These are phyloP conservation scores for Decorospora gaudefroyi DNA, from an alignment of 2,329 filamentous ascomycete species.

Conservation along the genomic window DNA sequence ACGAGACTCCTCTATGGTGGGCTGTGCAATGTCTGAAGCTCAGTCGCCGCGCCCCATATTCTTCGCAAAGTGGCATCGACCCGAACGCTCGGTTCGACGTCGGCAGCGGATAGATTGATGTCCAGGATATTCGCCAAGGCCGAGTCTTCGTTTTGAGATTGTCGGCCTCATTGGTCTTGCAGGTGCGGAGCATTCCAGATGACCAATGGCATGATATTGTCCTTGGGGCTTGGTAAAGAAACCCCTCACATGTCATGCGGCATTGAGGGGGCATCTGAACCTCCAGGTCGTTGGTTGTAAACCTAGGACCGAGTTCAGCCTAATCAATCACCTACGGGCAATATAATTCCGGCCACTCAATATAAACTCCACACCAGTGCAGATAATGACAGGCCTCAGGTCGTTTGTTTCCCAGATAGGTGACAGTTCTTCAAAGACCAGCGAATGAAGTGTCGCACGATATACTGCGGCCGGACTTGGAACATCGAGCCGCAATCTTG, in stretches of 20 bases:
- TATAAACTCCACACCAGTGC: conserved; percentile 14
- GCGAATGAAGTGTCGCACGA: conserved; percentile 17
- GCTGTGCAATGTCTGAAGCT: conserved; percentile 28
- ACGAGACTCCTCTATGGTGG: conserved; percentile 36
- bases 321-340: conserved; percentile 34
- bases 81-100: conserved; percentile 26
- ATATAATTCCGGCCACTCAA: conserved; percentile 32
- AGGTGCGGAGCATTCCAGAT: background rate
- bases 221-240: background rate
- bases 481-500: conserved; percentile 30
- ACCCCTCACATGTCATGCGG: background rate
- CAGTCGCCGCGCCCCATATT: conserved; percentile 22
- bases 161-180: conserved; percentile 2
- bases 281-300: conserved; percentile 7
- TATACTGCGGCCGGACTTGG: conserved; percentile 20
- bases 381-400: conserved; percentile 9
- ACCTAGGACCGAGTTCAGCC: conserved; percentile 31
- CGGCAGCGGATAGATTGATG: conserved; percentile 15
- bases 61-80: conserved; percentile 28
- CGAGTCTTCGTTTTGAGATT: conserved; percentile 8
- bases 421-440: conserved; percentile 7
- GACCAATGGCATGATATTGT: background rate
- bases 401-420: conserved; percentile 15
- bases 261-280: background rate
- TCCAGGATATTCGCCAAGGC: conserved; percentile 14